A percentile compares a stretch with the other conserved stretches of the same genome.
phyloP scores from a whole-genome alignment of 768 basidiomycete genomes.

The Tylopilus intermedius region DNA sequence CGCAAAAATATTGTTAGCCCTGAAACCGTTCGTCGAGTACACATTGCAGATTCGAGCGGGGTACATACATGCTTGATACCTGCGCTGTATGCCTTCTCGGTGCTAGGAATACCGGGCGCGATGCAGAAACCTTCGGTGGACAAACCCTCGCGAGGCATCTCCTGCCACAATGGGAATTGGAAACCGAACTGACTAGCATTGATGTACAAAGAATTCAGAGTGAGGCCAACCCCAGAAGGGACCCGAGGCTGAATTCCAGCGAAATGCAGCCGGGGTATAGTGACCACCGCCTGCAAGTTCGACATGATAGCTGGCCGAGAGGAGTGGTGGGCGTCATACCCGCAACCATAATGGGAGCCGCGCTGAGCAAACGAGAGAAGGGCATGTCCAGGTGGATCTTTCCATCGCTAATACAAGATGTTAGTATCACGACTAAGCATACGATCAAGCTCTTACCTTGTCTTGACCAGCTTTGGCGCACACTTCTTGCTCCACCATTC shows the following conservation, averaged over 20 bases:
- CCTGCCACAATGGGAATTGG: conserved; percentile 88
- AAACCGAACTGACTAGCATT: conserved; percentile 96
- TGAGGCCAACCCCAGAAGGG: conserved; percentile 85
- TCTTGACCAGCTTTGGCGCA: conserved; percentile 75
- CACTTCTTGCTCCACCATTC: too few species aligned
- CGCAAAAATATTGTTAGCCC: too few species aligned
- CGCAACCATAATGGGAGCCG: conserved; percentile 93
- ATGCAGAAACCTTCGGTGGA: conserved; percentile 99
- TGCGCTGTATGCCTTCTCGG: conserved; percentile 84
- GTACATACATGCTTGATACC: conserved; percentile 83
- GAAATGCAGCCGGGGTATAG: conserved; percentile 85
- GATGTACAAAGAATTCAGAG: conserved; percentile 94
- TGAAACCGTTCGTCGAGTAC: too few species aligned
- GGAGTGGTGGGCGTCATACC: conserved; percentile 98
- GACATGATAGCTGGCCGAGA: conserved; percentile 91
- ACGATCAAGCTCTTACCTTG: conserved; percentile 48
- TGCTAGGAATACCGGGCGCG: conserved; percentile 93
- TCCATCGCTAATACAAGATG: conserved; percentile 60
- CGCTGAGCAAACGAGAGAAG: conserved; percentile 89
- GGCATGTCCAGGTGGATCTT: conserved; percentile 90
- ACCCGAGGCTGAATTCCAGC: conserved; percentile 86
- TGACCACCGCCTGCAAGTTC: conserved; percentile 98
- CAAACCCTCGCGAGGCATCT: conserved; percentile 69
- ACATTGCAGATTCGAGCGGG: too few species aligned
- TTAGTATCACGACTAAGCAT: not conserved